A percentile compares a stretch with the other conserved stretches of the same genome.
phyloP scores from a whole-genome alignment of 495 filamentous ascomycete species.

The Talaromyces adpressus region DNA sequence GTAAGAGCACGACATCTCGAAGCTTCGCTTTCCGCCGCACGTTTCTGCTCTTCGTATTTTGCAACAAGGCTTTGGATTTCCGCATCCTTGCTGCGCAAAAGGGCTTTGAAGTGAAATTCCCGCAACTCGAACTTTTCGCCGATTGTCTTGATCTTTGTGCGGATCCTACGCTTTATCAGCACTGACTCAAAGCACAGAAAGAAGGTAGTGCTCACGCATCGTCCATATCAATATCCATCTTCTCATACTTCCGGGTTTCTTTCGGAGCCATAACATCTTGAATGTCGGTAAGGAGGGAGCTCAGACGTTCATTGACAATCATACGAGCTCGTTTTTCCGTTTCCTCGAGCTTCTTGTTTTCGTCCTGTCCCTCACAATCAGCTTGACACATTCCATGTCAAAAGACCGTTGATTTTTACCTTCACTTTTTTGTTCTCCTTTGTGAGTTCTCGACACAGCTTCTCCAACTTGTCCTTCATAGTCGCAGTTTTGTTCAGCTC shows the following conservation, averaged over 20 bases:
- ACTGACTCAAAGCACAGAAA: not conserved
- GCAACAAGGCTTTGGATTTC: conserved; percentile 88
- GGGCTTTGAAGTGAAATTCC: conserved; percentile 81
- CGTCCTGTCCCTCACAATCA: conserved; percentile 56
- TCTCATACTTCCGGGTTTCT: conserved; percentile 66
- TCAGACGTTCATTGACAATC: conserved; percentile 78
- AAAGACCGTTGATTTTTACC: conserved; percentile 41
- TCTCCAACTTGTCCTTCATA: conserved; percentile 92
- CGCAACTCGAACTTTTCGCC: conserved; percentile 93
- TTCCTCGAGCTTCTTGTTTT: conserved; percentile 79
- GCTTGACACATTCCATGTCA: conserved; percentile 12
- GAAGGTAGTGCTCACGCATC: conserved; percentile 62
- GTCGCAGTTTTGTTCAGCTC: conserved; percentile 82
- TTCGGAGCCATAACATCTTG: conserved; percentile 75
- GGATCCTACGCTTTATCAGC: conserved; percentile 52
- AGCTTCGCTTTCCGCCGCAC: conserved; percentile 73
- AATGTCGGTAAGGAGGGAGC: conserved; percentile 65
- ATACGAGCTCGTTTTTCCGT: conserved; percentile 73
- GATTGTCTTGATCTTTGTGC: conserved; percentile 83
- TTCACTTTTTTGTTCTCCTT: conserved; percentile 97
- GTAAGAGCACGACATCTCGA: conserved; percentile 75
- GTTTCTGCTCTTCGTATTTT: conserved; percentile 80
- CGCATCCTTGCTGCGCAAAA: conserved; percentile 90
- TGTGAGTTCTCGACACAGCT: conserved; percentile 83
- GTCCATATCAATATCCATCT: conserved; percentile 72